Evolutionary conservation across 2,329 filamentous ascomycete species (phyloP).

Genomic region (Pleomassaria siparia): DNA sequence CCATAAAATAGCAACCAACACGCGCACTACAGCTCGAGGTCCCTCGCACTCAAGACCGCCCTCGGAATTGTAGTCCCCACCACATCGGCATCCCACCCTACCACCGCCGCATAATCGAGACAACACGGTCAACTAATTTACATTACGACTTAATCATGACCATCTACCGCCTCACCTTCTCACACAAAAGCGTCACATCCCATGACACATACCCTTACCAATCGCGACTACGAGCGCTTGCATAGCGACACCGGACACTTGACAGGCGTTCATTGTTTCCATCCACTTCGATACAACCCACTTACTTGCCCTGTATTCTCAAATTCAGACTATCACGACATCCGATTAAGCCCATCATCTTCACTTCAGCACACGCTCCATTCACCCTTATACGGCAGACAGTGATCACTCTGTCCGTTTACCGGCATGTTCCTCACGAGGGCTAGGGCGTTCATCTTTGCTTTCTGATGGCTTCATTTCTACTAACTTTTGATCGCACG

Average conservation of each 20-base stretch:
- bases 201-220: slow-evolving; percentile 18
- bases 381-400: neutral
- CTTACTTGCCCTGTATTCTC: neutral
- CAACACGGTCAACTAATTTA: slow-evolving; percentile 26
- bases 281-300: slow-evolving; percentile 1
- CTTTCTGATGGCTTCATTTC: neutral
- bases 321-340: neutral
- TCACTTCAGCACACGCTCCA: neutral
- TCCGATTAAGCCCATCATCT: neutral
- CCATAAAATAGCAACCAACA: slow-evolving; percentile 39
- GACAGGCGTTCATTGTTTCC: slow-evolving; percentile 31
- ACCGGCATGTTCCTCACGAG: neutral
- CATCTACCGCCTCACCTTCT: slow-evolving; percentile 32
- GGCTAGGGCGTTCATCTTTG: neutral
- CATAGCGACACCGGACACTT: slow-evolving; percentile 35
- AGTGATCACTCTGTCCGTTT: neutral
- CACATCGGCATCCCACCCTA: slow-evolving; percentile 29
- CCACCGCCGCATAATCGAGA: slow-evolving; percentile 35
- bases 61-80: slow-evolving; percentile 21
- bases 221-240: slow-evolving; percentile 39
- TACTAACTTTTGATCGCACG: neutral
- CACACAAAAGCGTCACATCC: slow-evolving; percentile 15
- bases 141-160: slow-evolving; percentile 38
- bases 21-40: slow-evolving; percentile 14
- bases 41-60: slow-evolving; percentile 12